Conservation (phyloP, 2,329 filamentous ascomycete species). For the Hypomyces perniciosus region DNA sequence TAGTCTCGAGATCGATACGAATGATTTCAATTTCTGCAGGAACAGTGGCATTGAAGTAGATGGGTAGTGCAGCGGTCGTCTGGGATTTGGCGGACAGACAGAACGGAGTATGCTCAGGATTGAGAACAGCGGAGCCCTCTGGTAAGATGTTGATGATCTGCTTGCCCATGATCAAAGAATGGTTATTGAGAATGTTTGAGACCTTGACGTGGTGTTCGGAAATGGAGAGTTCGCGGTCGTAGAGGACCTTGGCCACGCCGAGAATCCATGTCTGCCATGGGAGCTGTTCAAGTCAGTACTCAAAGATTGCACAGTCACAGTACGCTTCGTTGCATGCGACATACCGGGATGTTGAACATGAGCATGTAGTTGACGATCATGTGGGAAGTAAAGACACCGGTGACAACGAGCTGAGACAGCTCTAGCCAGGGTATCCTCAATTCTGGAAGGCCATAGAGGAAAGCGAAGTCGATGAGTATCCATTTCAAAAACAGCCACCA, state of each 20-base stretch:
- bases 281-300: constrained; percentile 40
- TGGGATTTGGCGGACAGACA: constrained; percentile 65
- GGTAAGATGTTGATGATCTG: constrained; percentile 97
- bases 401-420: constrained; percentile 70
- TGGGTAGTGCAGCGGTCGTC: constrained; percentile 62
- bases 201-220: constrained; percentile 91
- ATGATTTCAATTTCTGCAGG: constrained; percentile 86
- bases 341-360: constrained; percentile 83
- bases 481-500: constrained; percentile 91
- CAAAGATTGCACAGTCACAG: background rate
- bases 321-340: constrained; percentile 21
- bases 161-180: constrained; percentile 88
- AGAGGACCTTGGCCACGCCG: constrained; percentile 71
- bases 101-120: constrained; percentile 73
- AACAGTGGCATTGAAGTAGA: constrained; percentile 88
- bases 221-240: constrained; percentile 87
- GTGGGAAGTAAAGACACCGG: constrained; percentile 66
- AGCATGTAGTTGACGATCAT: constrained; percentile 72
- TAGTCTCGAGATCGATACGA: constrained; percentile 77
- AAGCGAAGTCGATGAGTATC: constrained; percentile 78
- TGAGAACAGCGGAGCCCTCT: constrained; percentile 88
- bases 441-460: constrained; percentile 79
- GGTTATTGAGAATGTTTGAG: constrained; percentile 80
- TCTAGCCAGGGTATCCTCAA: constrained; percentile 95
- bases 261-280: constrained; percentile 69